A percentile compares a stretch with the other conserved stretches of the same genome.
Evolutionary conservation across 768 basidiomycete species (phyloP).

Genomic region (Kwoniella heveanensis): DNA sequence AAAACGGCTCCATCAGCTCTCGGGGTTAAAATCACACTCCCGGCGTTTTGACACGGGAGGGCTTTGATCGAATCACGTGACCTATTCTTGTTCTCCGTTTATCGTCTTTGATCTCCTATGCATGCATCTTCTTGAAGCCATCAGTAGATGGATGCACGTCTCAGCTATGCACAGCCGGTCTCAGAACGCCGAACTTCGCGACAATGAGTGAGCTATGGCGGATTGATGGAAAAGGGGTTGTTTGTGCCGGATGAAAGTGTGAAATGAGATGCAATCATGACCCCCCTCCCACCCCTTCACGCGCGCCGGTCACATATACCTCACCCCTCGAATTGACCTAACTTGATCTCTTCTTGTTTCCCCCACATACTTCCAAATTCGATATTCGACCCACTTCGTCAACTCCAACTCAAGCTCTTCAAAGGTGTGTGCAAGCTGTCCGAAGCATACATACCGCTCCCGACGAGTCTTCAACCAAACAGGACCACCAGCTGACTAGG

Average conservation of each 20-base stretch:
- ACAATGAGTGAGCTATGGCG: slow-evolving; percentile 12
- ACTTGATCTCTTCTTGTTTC: slow-evolving; percentile 28
- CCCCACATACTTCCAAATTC: slow-evolving; percentile 18
- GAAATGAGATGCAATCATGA: slow-evolving; percentile 2
- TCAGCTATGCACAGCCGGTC: slow-evolving; percentile 16
- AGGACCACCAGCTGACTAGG: slow-evolving; percentile 10
- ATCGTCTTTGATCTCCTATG: slow-evolving; percentile 7
- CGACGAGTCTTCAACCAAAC: not conserved
- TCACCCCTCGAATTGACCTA: slow-evolving; percentile 7
- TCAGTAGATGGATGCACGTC: slow-evolving; percentile 1
- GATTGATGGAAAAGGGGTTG: slow-evolving; percentile 21
- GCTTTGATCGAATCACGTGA: slow-evolving; percentile 30
- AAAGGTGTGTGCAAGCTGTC: not conserved
- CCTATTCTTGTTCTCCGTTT: slow-evolving; percentile 10
- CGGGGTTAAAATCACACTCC: slow-evolving; percentile 18
- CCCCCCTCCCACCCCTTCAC: not conserved
- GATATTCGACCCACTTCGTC: slow-evolving; percentile 10
- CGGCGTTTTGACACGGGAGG: slow-evolving; percentile 29
- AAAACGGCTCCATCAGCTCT: slow-evolving; percentile 21
- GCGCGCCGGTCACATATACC: slow-evolving; percentile 25
- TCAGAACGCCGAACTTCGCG: not conserved
- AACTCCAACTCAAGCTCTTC: slow-evolving; percentile 2
- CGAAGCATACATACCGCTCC: slow-evolving; percentile 9
- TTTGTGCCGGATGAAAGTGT: slow-evolving; percentile 22
- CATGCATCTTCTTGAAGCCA: slow-evolving; percentile 15